Evolutionary conservation across 176 grass and related monocot species (phyloP).

Genomic region (Sorghum bicolor): Sorghum_bicolor_NCBIv3 NC_012870.2:15012501-15013000

Average conservation of each 20-base stretch:
- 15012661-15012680: no score
- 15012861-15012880: conserved; percentile 9
- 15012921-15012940: background rate
- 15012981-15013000: no score
- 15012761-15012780: background rate
- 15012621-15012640: no score
- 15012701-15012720: background rate
- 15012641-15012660: no score
- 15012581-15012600: no score
- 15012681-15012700: no score
- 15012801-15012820: background rate
- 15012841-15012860: conserved; percentile 16
- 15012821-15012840: background rate
- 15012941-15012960: background rate
- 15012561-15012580: no score
- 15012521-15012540: no score
- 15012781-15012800: background rate
- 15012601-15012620: no score
- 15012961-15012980: no score
- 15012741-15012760: background rate
- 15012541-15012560: no score
- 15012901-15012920: background rate
- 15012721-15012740: background rate
- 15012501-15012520: no score
- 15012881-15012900: background rate